Conservation (phyloP, 352 stramenopile species). For the Phytophthora litchii region DNA sequence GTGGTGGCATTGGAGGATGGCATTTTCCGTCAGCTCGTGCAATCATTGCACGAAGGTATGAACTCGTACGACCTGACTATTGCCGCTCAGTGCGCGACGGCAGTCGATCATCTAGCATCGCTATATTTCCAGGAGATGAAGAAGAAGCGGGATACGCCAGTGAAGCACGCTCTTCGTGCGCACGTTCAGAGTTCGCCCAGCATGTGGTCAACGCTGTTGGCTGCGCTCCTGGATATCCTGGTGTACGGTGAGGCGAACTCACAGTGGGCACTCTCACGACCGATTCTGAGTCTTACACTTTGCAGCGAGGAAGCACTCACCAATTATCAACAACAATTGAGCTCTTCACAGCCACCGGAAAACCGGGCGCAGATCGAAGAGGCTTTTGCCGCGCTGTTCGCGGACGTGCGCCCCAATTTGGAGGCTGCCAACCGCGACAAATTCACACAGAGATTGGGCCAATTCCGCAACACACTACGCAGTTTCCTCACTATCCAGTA, state of each 20-base stretch:
- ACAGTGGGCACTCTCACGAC: conserved; percentile 97
- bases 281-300: conserved; percentile 97
- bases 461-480: conserved; percentile 95
- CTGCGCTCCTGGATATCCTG: conserved; percentile 96
- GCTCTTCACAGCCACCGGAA: conserved; percentile 91
- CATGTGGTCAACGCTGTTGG: conserved; percentile 88
- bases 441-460: conserved; percentile 97
- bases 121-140: conserved; percentile 97
- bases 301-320: conserved; percentile 93
- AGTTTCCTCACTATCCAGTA: conserved; percentile 94
- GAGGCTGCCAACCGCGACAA: conserved; percentile 98
- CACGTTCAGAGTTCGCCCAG: conserved; percentile 93
- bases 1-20: conserved; percentile 92
- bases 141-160: conserved; percentile 95
- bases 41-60: conserved; percentile 91
- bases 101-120: conserved; percentile 93
- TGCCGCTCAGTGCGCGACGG: conserved; percentile 94
- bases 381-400: conserved; percentile 95
- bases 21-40: conserved; percentile 97
- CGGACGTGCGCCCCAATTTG: conserved; percentile 95
- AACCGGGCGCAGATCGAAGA: conserved; percentile 96
- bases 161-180: conserved; percentile 92
- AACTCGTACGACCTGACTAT: conserved; percentile 93
- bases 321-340: conserved; percentile 95
- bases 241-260: conserved; percentile 97